phyloP scores from a whole-genome alignment of 768 basidiomycete genomes.

The Megacollybia marginata region DNA sequence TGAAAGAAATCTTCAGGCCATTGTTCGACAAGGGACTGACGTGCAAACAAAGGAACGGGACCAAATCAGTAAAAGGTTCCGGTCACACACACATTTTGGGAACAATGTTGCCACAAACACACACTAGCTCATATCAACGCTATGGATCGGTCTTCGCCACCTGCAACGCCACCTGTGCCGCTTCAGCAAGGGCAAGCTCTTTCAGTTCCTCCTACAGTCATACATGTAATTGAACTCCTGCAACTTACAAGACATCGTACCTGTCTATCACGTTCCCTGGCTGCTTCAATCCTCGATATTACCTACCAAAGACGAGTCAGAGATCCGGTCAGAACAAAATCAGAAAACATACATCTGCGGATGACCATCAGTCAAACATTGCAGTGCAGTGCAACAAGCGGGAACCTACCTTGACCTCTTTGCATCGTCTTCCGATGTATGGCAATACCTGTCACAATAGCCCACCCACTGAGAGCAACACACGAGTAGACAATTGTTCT shows the following conservation, averaged over 20 bases:
- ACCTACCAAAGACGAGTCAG: not conserved
- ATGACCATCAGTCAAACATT: not conserved
- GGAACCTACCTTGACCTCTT: conserved; percentile 41
- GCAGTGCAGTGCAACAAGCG: not conserved
- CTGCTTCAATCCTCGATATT: conserved; percentile 1
- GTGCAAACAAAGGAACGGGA: no score
- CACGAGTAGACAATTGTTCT: conserved; percentile 48
- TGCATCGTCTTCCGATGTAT: conserved; percentile 49
- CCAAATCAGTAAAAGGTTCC: not conserved
- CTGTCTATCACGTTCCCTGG: conserved; percentile 2
- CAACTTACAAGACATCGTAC: not conserved
- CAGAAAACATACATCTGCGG: not conserved
- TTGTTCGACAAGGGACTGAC: no score
- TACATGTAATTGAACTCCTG: not conserved
- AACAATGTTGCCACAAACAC: not conserved
- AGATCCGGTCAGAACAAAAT: not conserved
- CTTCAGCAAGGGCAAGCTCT: conserved; percentile 33
- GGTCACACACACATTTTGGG: not conserved
- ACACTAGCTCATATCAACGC: not conserved
- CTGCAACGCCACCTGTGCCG: conserved; percentile 26
- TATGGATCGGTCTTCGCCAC: not conserved
- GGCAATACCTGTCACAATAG: conserved; percentile 41
- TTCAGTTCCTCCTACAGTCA: conserved; percentile 27
- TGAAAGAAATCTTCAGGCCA: no score
- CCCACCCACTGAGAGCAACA: conserved; percentile 44